These are phyloP conservation scores for Kodamaea restingae DNA, from an alignment of 805 yeast genomes.

Conservation along the genomic window DNA sequence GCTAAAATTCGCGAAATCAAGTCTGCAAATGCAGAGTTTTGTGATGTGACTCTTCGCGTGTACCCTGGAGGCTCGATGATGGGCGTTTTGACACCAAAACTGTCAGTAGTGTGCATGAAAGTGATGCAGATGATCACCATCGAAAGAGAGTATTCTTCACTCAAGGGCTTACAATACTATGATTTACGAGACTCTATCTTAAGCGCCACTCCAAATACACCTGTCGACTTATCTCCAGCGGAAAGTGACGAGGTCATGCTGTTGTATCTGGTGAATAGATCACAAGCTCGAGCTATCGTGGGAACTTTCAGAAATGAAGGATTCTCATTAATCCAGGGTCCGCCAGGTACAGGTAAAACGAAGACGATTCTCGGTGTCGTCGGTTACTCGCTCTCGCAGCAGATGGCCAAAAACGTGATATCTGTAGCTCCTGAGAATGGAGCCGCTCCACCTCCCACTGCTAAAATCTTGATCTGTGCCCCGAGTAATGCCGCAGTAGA, in stretches of 20 bases:
- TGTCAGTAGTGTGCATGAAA: slow-evolving; percentile 61
- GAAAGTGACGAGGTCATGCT: slow-evolving; percentile 42
- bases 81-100: slow-evolving; percentile 57
- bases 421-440: slow-evolving; percentile 1
- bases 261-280: slow-evolving; percentile 64
- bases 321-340: slow-evolving; percentile 92
- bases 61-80: slow-evolving; percentile 49
- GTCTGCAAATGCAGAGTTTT: slow-evolving; percentile 55
- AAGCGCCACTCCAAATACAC: slow-evolving; percentile 55
- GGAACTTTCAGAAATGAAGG: slow-evolving; percentile 68
- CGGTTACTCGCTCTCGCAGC: slow-evolving; percentile 61
- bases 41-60: slow-evolving; percentile 74
- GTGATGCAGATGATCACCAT: slow-evolving; percentile 87
- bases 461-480: slow-evolving; percentile 84
- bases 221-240: slow-evolving; percentile 29
- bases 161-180: slow-evolving; percentile 78
- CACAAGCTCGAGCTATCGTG: slow-evolving; percentile 88
- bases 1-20: slow-evolving; percentile 79
- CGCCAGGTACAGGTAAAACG: slow-evolving; percentile 96
- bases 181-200: slow-evolving; percentile 68
- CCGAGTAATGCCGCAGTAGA: slow-evolving; percentile 99
- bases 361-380: slow-evolving; percentile 91
- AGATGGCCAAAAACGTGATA: slow-evolving; percentile 12
- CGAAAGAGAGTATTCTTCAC: slow-evolving; percentile 86
- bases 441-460: neutral